Percentiles rank a stretch among this genome's conserved stretches.
These are phyloP conservation scores for Colletotrichum sp. DNA, from an alignment of 2,329 filamentous ascomycete genomes.

Conservation along the genomic window DNA sequence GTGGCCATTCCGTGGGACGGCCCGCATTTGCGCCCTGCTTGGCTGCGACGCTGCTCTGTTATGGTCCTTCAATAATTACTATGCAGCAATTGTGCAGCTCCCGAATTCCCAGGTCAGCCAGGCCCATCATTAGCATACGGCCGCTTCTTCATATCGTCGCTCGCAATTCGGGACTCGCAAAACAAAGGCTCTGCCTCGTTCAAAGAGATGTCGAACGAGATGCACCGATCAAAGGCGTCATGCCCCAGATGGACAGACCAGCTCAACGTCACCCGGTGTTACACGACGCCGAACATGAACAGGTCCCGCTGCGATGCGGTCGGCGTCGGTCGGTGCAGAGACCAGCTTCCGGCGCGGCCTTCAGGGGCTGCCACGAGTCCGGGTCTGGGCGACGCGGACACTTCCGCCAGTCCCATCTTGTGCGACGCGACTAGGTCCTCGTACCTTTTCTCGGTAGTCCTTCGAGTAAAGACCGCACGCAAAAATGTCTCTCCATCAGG, in stretches of 20 bases:
- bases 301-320: neutral
- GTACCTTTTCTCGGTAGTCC: neutral
- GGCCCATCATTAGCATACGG: neutral
- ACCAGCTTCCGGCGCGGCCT: neutral
- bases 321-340: neutral
- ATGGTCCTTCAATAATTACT: neutral
- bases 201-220: neutral
- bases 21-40: slow-evolving; percentile 1
- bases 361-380: slow-evolving; percentile 11
- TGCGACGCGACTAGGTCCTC: neutral
- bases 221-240: slow-evolving; percentile 1
- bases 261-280: neutral
- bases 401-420: neutral
- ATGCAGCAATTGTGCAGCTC: neutral
- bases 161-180: neutral
- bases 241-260: neutral
- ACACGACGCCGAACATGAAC: neutral
- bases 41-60: neutral
- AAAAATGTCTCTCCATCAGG: neutral
- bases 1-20: slow-evolving; percentile 9
- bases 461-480: neutral
- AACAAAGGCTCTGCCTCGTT: slow-evolving; percentile 1
- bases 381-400: slow-evolving; percentile 6
- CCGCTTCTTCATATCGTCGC: neutral
- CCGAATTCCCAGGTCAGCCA: neutral